Evolutionary conservation across 1,139 yeast genomes (phyloP).

Genomic region (Spathaspora sp.): DNA sequence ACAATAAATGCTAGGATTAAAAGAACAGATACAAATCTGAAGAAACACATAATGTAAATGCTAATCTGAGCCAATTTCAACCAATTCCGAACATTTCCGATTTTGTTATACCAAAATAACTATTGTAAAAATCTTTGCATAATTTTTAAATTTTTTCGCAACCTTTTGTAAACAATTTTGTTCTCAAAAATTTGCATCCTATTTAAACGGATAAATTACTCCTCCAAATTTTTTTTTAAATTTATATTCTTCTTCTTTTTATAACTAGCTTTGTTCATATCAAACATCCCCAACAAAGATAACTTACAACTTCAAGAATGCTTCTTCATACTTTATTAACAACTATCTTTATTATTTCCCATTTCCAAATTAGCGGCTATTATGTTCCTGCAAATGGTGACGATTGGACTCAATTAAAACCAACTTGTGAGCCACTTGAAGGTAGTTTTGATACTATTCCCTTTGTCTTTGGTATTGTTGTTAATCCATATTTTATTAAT

Average conservation of each 20-base stretch:
- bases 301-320: background rate
- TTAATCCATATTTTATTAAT: slow-evolving; percentile 22
- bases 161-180: background rate
- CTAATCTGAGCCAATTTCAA: background rate
- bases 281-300: background rate
- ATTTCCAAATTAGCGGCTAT: slow-evolving; percentile 5
- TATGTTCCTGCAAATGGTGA: slow-evolving; percentile 34
- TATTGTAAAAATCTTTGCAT: background rate
- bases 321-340: background rate
- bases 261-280: background rate
- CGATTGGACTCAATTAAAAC: slow-evolving; percentile 36
- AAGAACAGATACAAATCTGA: too few relatives aligned
- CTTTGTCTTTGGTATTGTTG: slow-evolving; percentile 36
- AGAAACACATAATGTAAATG: background rate
- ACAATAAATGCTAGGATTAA: too few relatives aligned
- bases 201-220: slow-evolving; percentile 1
- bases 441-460: slow-evolving; percentile 28
- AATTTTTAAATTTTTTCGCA: background rate
- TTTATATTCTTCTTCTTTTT: slow-evolving; percentile 1
- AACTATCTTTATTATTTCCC: background rate
- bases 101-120: background rate
- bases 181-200: slow-evolving; percentile 5
- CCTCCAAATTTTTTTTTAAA: background rate
- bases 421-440: slow-evolving; percentile 16
- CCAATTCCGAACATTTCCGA: background rate